Evolutionary conservation across 2,329 filamentous ascomycete species (phyloP).

Genomic region (Monilinia aucupariae): DNA sequence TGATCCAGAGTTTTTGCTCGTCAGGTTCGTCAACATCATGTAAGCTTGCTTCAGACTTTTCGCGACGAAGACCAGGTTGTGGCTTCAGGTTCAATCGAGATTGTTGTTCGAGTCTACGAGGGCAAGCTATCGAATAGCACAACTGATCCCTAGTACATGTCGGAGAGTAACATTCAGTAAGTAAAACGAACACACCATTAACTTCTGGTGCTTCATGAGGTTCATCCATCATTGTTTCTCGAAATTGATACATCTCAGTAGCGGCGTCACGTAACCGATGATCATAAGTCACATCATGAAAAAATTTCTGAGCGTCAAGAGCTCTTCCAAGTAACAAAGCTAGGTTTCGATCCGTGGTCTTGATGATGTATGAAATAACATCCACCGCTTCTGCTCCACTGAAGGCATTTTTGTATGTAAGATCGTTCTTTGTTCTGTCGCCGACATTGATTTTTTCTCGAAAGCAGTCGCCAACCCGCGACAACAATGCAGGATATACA

Average conservation of each 20-base stretch:
- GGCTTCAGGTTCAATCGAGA: conserved; percentile 90
- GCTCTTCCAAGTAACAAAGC: conserved; percentile 86
- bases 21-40: conserved; percentile 88
- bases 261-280: conserved; percentile 91
- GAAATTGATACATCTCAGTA: conserved; percentile 93
- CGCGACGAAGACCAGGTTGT: conserved; percentile 68
- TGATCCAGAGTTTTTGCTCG: conserved; percentile 99
- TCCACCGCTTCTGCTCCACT: conserved; percentile 94
- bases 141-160: conserved; percentile 93
- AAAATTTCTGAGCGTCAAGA: conserved; percentile 96
- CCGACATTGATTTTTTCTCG: conserved; percentile 78
- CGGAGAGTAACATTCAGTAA: conserved; percentile 96
- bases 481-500: conserved; percentile 89
- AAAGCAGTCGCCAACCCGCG: conserved; percentile 89
- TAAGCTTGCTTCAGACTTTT: conserved; percentile 63
- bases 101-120: conserved; percentile 87
- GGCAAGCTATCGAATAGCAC: conserved; percentile 97
- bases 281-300: conserved; percentile 98
- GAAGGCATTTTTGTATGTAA: conserved; percentile 96
- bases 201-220: conserved; percentile 66
- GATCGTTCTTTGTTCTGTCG: conserved; percentile 90
- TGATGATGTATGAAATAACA: conserved; percentile 91
- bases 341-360: conserved; percentile 91
- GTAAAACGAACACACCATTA: conserved; percentile 91
- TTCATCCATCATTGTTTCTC: conserved; percentile 84